Evolutionary conservation across 169 alveolate species (phyloP), one percentile per base, ranked within the genome.

Genomic region (Plasmodium fragile): DNA sequence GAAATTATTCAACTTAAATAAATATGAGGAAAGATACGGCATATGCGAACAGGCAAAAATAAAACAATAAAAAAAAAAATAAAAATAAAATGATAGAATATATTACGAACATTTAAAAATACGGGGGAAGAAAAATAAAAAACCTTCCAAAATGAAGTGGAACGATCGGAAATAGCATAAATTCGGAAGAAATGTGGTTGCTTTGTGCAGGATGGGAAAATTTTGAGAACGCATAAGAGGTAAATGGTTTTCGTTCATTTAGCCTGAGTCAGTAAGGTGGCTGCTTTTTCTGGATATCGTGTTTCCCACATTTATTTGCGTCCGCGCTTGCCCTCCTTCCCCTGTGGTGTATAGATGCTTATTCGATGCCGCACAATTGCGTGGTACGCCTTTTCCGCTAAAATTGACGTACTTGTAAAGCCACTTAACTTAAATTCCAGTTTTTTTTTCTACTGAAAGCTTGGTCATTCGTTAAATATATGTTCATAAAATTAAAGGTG

Each of bases 21-120:
- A 45, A 85, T 73, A 84, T 73, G 34, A 84, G 36, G 78, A 72
- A 77, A 18, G 77, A 85, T 73, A 85, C 70, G 80, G 81, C 79
- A 84, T 72, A 84, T 52, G 70, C 34, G 80, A 84, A 71, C 39
- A 85, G 25, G 93, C 25, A 85, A 85, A 85, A 73, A 73, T 69
- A 73, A 73, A 85, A 73, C 59, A 85, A 6, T 72, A 70, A 36
- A 69, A 82, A 82, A 82, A 69, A 69, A 3, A 82, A 69, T 82
- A 82, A 69, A 41, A 45, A 83, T 70, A 72, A 41, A 28, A 83
- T 83, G 73, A 82, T 83, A 65, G 39, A 16, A 70, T 83, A 83
- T 69, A 83, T 70, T 39, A 83, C 70, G 75, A 39, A 72, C 81
- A 83, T 83, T 83, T 83, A 69, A 41, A 83, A 70, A 34, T 69